These are phyloP conservation scores for Penicillium nordicum DNA, from an alignment of 2,329 filamentous ascomycete species.

Conservation along the genomic window DNA sequence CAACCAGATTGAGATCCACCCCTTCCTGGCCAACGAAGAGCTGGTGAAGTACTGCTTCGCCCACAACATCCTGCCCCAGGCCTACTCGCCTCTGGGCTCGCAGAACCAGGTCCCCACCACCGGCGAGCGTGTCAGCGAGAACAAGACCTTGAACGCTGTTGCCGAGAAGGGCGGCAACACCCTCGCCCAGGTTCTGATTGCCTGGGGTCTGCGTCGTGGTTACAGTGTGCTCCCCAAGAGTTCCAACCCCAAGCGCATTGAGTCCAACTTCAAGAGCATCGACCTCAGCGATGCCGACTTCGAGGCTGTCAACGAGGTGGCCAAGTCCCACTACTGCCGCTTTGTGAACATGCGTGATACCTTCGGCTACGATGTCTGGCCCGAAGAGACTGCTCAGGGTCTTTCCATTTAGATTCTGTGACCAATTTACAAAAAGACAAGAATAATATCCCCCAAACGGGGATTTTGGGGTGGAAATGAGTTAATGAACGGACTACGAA, in stretches of 20 bases:
- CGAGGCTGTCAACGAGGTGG: slow-evolving; percentile 60
- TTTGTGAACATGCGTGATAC: slow-evolving; percentile 83
- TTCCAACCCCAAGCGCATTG: slow-evolving; percentile 62
- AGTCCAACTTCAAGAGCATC: slow-evolving; percentile 65
- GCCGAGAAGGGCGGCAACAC: slow-evolving; percentile 57
- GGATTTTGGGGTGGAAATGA: slow-evolving; percentile 9
- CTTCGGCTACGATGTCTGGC: slow-evolving; percentile 70
- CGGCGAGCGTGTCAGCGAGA: slow-evolving; percentile 62
- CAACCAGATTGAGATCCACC: slow-evolving; percentile 48
- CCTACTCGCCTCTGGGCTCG: slow-evolving; percentile 53
- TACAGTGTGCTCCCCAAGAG: slow-evolving; percentile 69
- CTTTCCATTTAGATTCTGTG: slow-evolving; percentile 27
- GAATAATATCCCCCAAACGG: slow-evolving; percentile 3
- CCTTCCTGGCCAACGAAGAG: slow-evolving; percentile 47
- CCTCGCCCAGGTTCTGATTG: slow-evolving; percentile 60
- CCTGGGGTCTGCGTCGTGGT: slow-evolving; percentile 64
- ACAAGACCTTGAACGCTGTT: slow-evolving; percentile 57
- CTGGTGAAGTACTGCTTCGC: slow-evolving; percentile 43
- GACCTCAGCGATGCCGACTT: slow-evolving; percentile 58
- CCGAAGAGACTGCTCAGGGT: slow-evolving; percentile 50
- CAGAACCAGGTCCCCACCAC: slow-evolving; percentile 67
- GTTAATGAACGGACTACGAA: slow-evolving; percentile 15
- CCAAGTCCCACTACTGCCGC: slow-evolving; percentile 62
- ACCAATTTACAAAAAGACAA: slow-evolving; percentile 1
- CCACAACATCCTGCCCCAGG: slow-evolving; percentile 40